phyloP scores from a whole-genome alignment of 495 filamentous ascomycete species.

The Hyaloscypha finlandica region DNA sequence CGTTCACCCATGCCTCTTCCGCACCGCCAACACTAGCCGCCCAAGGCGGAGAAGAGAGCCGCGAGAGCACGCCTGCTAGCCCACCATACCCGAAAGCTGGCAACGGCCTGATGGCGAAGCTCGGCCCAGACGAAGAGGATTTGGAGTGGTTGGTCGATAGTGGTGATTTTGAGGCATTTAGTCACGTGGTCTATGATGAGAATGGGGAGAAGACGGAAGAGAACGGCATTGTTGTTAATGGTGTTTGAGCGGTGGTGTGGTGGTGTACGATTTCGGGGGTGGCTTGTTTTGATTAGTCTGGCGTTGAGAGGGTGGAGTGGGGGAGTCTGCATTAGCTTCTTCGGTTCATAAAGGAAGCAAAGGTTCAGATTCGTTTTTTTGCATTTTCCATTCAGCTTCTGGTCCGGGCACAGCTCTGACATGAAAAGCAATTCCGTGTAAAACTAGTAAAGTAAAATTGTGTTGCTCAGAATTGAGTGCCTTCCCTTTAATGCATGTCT shows the following conservation, averaged over 20 bases:
- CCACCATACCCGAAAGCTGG: constrained; percentile 69
- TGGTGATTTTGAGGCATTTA: constrained; percentile 55
- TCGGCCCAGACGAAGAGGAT: constrained; percentile 49
- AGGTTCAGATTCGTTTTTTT: background rate
- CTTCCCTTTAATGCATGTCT: too few relatives aligned
- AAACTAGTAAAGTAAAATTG: too few relatives aligned
- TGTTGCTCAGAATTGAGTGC: too few relatives aligned
- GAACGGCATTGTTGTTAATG: constrained; percentile 16
- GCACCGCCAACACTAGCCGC: constrained; percentile 19
- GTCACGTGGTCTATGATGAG: constrained; percentile 47
- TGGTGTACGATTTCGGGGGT: background rate
- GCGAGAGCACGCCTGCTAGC: constrained; percentile 44
- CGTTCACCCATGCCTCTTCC: constrained; percentile 15
- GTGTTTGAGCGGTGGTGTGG: background rate
- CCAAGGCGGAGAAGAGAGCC: constrained; percentile 20
- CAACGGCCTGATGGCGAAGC: constrained; percentile 49
- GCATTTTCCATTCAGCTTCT: background rate
- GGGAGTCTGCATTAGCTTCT: constrained; percentile 5
- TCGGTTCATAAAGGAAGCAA: constrained; percentile 1
- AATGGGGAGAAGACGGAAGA: constrained; percentile 24
- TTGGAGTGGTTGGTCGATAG: constrained; percentile 46
- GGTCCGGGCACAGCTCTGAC: too few relatives aligned
- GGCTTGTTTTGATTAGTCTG: background rate
- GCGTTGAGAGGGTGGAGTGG: background rate
- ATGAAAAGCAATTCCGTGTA: too few relatives aligned